Evolutionary conservation across 2,329 filamentous ascomycete species (phyloP), one percentile per base, ranked within the genome.

Genomic region (Diplodia intermedia): DNA sequence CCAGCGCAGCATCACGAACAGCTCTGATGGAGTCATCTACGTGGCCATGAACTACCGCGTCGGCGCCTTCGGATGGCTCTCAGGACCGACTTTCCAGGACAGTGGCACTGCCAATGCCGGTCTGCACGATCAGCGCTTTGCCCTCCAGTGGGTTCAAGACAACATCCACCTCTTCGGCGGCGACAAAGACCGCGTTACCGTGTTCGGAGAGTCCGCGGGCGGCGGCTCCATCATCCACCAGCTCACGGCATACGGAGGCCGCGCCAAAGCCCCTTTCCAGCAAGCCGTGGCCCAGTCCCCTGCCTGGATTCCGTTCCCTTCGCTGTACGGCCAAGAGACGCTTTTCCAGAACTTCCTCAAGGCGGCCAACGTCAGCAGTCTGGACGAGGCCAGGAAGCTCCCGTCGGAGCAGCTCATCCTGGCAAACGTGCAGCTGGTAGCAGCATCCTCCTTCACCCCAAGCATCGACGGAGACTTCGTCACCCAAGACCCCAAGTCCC

Each of bases 121-220:
- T 5, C 72, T 76, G 12, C 73, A 71, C 49, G 75, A 77, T 65
- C 81, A 83, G 69, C 75, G 80, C n/a, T 78, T 80, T 2, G 79
- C 80, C 1, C 77, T 85, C 18, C 73, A 85, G 70, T 86, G 84
- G 84, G 81, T 84, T 0, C 79, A 82, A 54, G 75, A 82, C 56
- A 78, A 85, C 70, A 83, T 86, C 47, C 68, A 73, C 15, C 74
- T 81, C 1, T 75, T 86, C 7, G 82, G 82, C 8, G 85, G 85
- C 20, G 81, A 86, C 69, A 78, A 79, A 8, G 75, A 74, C 4
- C 71, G 76, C 3, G 83, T 86, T 4, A 85, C 81, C 1, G 82
- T 82, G 4, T 82, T 82, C 78, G 85, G 84, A 12, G 77, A 80
- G 65, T 75, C 72, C 20, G 79, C 79, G 47, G 79, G 79, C 43